Evolutionary conservation across 2,329 filamentous ascomycete genomes (phyloP), one percentile per base, ranked within the genome.

Genomic region (Penicillium polonicum): DNA sequence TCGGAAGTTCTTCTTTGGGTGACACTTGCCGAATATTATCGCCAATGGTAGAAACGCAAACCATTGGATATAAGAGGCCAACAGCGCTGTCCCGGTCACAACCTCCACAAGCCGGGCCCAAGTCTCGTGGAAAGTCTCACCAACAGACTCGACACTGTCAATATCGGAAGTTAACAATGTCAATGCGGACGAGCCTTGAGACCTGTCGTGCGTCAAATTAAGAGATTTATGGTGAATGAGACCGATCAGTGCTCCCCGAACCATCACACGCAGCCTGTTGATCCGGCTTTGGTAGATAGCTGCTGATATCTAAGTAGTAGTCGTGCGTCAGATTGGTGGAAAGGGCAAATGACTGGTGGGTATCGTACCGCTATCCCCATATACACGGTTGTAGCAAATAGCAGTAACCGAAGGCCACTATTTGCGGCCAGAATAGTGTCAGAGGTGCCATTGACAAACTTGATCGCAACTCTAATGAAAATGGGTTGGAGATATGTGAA

Each of bases 241-340:
- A 21, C 55, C 33, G 27, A 57, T 35, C 19, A 57, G 29, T 21
- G 55, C 55, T 31, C 55, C 55, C 19, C 49, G 55, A 12, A 43
- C 44, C 55, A 57, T 53, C 19, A 57, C 39, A 2, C 25, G 41
- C 21, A 57, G 41, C 35, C 49, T 44, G 23, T 53, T 57, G 21
- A 57, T 25, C 19, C 23, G 12, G 23, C 46, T 33, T 48, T 25
- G 49, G 19, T 57, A 57, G 25, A 45, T n/a, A 36, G 35, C 35
- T 7, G 44, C 31, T 4, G 52, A 48, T 6, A 48, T 31, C 45
- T 48, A n/a, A 31, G 23, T 33, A 31, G 23, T 33, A 15, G n/a
- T 36, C 17, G 23, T 23, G 10, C 2, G n/a, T 48, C 19, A 48
- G 45, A 36, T 6, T 4, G 6, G 7, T 36, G 15, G 15, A 5